Evolutionary conservation across 2,329 filamentous ascomycete genomes (phyloP).

Genomic region (Hypoxylon sp.): DNA sequence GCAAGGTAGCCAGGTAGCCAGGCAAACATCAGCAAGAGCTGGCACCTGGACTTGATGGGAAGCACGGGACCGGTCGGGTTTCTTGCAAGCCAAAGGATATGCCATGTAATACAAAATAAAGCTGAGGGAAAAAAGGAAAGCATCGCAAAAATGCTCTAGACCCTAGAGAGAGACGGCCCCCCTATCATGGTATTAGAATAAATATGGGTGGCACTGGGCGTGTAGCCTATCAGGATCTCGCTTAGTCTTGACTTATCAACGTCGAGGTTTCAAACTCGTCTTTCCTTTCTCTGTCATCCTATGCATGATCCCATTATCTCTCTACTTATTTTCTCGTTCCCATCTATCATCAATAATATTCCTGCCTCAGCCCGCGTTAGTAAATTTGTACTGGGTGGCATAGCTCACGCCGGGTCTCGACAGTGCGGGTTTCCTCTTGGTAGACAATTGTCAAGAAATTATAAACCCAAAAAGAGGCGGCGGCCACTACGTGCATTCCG

Average conservation of each 20-base stretch:
- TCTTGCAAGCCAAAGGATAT: background rate
- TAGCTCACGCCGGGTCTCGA: background rate
- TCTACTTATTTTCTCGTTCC: conserved; percentile 7
- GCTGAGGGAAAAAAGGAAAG: background rate
- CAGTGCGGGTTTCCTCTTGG: background rate
- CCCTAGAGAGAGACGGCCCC: conserved; percentile 8
- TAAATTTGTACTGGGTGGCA: background rate
- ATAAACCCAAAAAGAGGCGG: conserved; percentile 13
- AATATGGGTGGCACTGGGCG: conserved; percentile 27
- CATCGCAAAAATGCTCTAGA: conserved; percentile 7
- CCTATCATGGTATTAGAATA: conserved; percentile 19
- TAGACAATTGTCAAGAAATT: background rate
- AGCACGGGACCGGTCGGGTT: background rate
- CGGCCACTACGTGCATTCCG: background rate
- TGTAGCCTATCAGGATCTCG: conserved; percentile 41
- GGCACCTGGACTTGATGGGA: background rate
- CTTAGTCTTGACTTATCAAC: conserved; percentile 41
- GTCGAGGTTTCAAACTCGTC: conserved; percentile 40
- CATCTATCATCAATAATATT: background rate
- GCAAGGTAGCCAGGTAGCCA: background rate
- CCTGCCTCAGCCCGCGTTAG: background rate
- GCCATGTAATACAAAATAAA: background rate
- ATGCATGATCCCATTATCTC: conserved; percentile 2
- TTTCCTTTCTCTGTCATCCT: conserved; percentile 16
- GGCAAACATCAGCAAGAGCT: conserved; percentile 14